Evolutionary conservation across 2,329 filamentous ascomycete genomes (phyloP).

Genomic region (Corinectria fuckeliana): DNA sequence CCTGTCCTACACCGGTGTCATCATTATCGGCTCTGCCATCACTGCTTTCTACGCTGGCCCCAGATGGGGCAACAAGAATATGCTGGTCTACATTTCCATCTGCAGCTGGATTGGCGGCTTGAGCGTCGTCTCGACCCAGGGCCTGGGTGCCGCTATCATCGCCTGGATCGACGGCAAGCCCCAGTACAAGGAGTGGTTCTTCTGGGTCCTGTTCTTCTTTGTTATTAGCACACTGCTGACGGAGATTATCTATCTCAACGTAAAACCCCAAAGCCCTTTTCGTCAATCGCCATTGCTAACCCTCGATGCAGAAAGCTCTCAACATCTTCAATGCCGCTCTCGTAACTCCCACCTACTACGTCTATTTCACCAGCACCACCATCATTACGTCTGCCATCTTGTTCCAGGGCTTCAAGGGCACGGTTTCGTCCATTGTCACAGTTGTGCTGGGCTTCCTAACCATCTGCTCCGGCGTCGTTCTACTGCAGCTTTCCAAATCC

Average conservation of each 20-base stretch:
- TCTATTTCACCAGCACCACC: constrained; percentile 95
- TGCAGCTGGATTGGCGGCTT: constrained; percentile 94
- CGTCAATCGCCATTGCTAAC: constrained; percentile 41
- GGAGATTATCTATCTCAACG: constrained; percentile 95
- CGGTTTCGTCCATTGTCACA: constrained; percentile 78
- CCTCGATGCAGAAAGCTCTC: constrained; percentile 82
- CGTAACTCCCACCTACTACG: constrained; percentile 98
- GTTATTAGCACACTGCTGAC: constrained; percentile 87
- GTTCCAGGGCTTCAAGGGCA: constrained; percentile 93
- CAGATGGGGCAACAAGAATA: constrained; percentile 92
- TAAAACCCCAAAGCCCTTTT: constrained; percentile 54
- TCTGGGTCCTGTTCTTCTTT: constrained; percentile 91
- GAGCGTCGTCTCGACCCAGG: constrained; percentile 94
- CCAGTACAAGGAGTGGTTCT: constrained; percentile 98
- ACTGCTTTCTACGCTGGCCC: constrained; percentile 84
- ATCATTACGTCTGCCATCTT: constrained; percentile 93
- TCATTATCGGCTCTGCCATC: constrained; percentile 75
- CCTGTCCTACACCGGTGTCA: constrained; percentile 80
- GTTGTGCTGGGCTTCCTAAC: constrained; percentile 92
- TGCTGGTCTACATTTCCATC: constrained; percentile 96
- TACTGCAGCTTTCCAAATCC: constrained; percentile 96
- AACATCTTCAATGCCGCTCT: constrained; percentile 97
- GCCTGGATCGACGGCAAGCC: constrained; percentile 80
- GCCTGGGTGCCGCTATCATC: constrained; percentile 87
- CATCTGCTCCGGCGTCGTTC: constrained; percentile 90